Evolutionary conservation across 805 yeast species (phyloP).

Genomic region (Diddensiella transvaalensis): DNA sequence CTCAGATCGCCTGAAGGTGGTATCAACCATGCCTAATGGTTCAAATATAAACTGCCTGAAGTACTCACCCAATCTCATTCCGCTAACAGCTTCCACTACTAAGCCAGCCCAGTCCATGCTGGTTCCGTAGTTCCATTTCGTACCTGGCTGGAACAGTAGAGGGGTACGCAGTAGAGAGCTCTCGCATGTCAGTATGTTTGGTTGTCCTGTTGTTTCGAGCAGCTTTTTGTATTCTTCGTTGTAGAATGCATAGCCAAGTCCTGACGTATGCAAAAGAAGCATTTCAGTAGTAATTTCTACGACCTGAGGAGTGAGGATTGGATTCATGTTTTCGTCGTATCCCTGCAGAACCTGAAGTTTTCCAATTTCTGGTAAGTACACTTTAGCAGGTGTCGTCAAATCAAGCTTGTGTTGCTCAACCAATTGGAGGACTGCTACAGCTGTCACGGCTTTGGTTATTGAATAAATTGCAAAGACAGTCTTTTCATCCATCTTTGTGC

Average conservation of each 20-base stretch:
- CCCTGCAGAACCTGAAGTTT: background rate
- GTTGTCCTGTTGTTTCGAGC: background rate
- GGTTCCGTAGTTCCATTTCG: background rate
- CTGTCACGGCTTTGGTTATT: background rate
- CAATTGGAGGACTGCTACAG: background rate
- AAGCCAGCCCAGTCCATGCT: background rate
- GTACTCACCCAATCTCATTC: background rate
- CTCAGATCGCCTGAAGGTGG: background rate
- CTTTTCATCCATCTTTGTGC: background rate
- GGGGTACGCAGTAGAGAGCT: background rate
- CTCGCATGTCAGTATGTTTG: background rate
- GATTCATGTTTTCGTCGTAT: background rate
- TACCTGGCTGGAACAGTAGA: background rate
- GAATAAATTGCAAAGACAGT: background rate
- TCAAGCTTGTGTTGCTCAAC: background rate
- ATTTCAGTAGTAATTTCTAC: background rate
- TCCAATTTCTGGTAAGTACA: background rate
- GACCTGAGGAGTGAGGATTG: background rate
- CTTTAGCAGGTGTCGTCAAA: background rate
- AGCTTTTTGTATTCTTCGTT: background rate
- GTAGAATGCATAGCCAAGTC: background rate
- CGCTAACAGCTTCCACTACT: background rate
- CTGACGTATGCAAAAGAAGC: background rate
- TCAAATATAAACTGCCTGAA: background rate
- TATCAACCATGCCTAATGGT: background rate